Evolutionary conservation across 257 asterid species (phyloP), one percentile per base, ranked within the genome.

Genomic region (Petunia axillaris): DNA sequence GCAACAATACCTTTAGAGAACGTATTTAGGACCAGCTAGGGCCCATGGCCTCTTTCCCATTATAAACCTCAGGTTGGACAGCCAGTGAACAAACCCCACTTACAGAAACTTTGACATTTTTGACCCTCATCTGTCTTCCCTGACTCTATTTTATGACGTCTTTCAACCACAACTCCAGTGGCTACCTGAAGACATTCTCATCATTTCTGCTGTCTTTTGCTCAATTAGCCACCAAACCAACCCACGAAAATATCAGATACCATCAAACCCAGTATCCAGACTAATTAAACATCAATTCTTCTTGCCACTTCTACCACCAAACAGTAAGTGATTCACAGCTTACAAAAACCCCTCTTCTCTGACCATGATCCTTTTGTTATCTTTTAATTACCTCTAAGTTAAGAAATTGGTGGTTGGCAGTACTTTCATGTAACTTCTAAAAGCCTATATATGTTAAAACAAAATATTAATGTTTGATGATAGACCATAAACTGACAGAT

Each of bases 371-470:
- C 13, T 38, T 64, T 64, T 38, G 71, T 39, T 64, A 13, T 64
- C 48, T 39, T 64, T 64, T 2, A 64, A 64, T 15, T 38, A 5
- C 44, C 50, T 39, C 39, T 46, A 37, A 64, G 25, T 13, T 38
- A 13, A 39, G 50, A 64, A 64, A 39, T 64, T 39, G 50, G 50
- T 64, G 73, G 43, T 13, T 64, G 73, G 73, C 73, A 64, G 50
- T 64, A 39, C 35, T 39, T 64, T 13, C 25, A 39, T 39, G 50
- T 39, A 64, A 64, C 14, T 13, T 11, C 35, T 5, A 64, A 38
- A 35, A 38, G 25, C 25, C 25, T 25, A 25, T 25, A 25, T 25
- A 64, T 11, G 2, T 11, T 37, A 64, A 38, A 36, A 64, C 25
- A 37, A 37, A 37, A 11, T 25, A 64, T 11, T 35, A 25, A 64